Percentiles rank a stretch among this genome's conserved stretches.
These are phyloP conservation scores for Mucor saturninus DNA, from an alignment of 371 early-diverging fungal species.

Conservation along the genomic window DNA sequence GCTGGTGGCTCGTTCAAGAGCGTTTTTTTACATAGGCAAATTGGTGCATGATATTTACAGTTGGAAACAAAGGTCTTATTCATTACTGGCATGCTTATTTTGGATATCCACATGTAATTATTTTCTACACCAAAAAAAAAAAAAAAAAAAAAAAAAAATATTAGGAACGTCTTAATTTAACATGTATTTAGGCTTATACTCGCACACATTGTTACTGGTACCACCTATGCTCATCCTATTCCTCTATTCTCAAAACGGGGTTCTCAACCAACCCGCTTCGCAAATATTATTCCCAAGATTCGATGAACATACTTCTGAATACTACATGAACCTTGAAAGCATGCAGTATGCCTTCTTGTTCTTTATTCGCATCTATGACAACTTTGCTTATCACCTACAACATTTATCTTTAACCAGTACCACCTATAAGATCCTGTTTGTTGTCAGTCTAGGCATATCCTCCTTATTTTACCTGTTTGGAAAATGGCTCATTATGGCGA, in stretches of 20 bases:
- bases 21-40: conserved; percentile 32
- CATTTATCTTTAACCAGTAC: conserved; percentile 26
- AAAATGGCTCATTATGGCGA: conserved; percentile 16
- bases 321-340: conserved; percentile 39
- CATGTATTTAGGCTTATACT: conserved; percentile 31
- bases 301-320: conserved; percentile 44
- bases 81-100: conserved; percentile 21
- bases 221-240: conserved; percentile 30
- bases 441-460: conserved; percentile 7
- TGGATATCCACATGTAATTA: conserved; percentile 26
- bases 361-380: conserved; percentile 43
- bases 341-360: conserved; percentile 43
- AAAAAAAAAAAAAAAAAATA: background rate
- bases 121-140: background rate
- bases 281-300: conserved; percentile 39
- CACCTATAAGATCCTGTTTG: conserved; percentile 26
- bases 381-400: conserved; percentile 41
- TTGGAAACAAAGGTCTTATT: conserved; percentile 32
- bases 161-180: background rate
- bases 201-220: conserved; percentile 24
- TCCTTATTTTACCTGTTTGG: conserved; percentile 10
- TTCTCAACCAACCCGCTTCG: conserved; percentile 26
- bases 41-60: conserved; percentile 36
- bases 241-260: conserved; percentile 31
- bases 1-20: conserved; percentile 45